A percentile compares a stretch with the other conserved stretches of the same genome.
phyloP scores from a whole-genome alignment of 2,329 filamentous ascomycete genomes.

The Onygena corvina region DNA sequence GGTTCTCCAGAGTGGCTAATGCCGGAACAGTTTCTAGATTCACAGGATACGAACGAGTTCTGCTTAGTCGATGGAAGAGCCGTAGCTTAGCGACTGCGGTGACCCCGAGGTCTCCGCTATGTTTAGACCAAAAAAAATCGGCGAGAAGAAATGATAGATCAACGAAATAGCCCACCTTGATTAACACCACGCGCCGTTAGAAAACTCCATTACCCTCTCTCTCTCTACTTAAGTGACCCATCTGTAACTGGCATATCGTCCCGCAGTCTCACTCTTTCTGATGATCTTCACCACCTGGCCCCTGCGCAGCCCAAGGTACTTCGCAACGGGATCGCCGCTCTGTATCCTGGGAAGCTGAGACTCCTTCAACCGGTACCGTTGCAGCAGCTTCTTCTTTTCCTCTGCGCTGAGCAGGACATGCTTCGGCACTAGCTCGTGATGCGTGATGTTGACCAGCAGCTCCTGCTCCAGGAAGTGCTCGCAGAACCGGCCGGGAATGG shows the following conservation, averaged over 20 bases:
- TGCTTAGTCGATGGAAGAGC: too few species aligned
- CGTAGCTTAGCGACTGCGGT: too few species aligned
- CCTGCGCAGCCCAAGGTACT: constrained; percentile 78
- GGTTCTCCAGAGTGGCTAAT: too few species aligned
- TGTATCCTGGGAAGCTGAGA: constrained; percentile 90
- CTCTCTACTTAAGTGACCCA: constrained; percentile 40
- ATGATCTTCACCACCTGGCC: constrained; percentile 99
- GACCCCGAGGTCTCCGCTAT: too few species aligned
- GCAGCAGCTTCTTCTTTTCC: constrained; percentile 74
- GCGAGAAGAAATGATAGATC: too few species aligned
- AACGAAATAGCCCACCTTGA: not conserved
- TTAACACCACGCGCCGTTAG: constrained; percentile 1
- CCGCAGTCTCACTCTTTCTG: constrained; percentile 84
- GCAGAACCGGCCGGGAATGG: constrained; percentile 65
- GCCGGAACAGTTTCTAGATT: too few species aligned
- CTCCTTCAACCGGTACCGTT: constrained; percentile 91
- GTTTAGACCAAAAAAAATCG: too few species aligned
- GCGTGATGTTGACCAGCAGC: constrained; percentile 92
- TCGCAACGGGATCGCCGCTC: constrained; percentile 79
- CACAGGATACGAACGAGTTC: too few species aligned
- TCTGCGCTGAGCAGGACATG: constrained; percentile 82
- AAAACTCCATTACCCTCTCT: not conserved
- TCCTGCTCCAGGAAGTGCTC: constrained; percentile 96
- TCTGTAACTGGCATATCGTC: constrained; percentile 90
- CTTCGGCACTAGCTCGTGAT: constrained; percentile 90